Evolutionary conservation across 768 basidiomycete species (phyloP), one percentile per base, ranked within the genome.

Genomic region (Suillus ampliporus): DNA sequence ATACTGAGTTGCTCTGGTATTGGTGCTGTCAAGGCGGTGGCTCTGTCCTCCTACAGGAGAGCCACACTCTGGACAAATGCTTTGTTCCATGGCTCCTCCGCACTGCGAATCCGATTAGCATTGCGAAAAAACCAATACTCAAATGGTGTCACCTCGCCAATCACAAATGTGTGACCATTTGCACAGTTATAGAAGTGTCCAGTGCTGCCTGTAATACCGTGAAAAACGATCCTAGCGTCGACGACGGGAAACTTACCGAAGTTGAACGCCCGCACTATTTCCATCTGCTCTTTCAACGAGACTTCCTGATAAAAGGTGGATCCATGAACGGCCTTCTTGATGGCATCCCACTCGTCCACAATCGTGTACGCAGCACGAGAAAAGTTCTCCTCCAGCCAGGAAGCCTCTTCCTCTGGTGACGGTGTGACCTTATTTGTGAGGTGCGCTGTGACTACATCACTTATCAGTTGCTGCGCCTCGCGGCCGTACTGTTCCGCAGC

Each of bases 131-230:
- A 13, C 1, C 19, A 8, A 60, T 41, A 15, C 21, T 13, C 57
- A 67, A 47, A 41, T 8, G 34, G 13, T 66, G 77, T 34, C 61
- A 89, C 86, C 70, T 88, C 83, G 0, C 70, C 74, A 38, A 90
- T 89, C 2, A 86, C 83, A 60, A 85, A 89, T 0, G 82, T 78
- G 65, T 90, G 89, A 0, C 89, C 89, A 56, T 89, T 88, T 0
- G 75, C 79, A 61, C 85, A 86, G 19, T 77, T 80, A 61, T 82
- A 84, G 62, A 79, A 84, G 66, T 84, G 83, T 0, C 82, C 82
- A 3, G 77, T 72, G 8, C 76, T 74, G 10, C 73, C 80, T 80
- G 60, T 60, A 56, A 21, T 38, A 28, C 23, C 14, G 14, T 54
- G 23, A 54, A 17, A 15, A 28, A 35, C n/a, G 19, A 19, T 50